Percentiles rank a stretch among this genome's conserved stretches.
These are phyloP conservation scores for Mycena latifolia DNA, from an alignment of 768 basidiomycete genomes.

Conservation along the genomic window DNA sequence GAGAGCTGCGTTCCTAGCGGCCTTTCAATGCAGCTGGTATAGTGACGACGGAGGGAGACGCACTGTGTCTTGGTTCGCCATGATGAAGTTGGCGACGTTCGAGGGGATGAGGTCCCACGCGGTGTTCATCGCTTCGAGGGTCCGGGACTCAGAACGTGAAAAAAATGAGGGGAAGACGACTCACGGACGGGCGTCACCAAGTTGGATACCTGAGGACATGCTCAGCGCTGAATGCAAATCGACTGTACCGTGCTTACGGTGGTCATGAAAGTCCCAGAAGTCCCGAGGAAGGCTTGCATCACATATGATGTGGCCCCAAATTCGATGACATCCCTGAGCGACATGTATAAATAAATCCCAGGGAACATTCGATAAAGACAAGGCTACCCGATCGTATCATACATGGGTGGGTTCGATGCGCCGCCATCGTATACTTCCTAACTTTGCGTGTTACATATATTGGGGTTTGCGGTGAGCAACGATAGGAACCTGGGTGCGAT, in stretches of 20 bases:
- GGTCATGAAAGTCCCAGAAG: conserved; percentile 27
- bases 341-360: conserved; percentile 9
- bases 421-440: conserved; percentile 30
- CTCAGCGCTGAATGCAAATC: conserved; percentile 18
- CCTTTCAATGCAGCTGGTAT: conserved; percentile 4
- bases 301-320: conserved; percentile 24
- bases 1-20: conserved; percentile 24
- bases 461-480: conserved; percentile 6
- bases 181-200: conserved; percentile 24
- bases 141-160: conserved; percentile 8
- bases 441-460: conserved; percentile 3
- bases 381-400: conserved; percentile 27
- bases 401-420: conserved; percentile 24
- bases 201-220: conserved; percentile 21
- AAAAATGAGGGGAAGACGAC: conserved; percentile 8
- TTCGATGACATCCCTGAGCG: conserved; percentile 29
- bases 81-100: conserved; percentile 27
- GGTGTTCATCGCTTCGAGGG: conserved; percentile 25
- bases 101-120: conserved; percentile 28
- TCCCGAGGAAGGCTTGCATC: conserved; percentile 27
- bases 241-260: conserved; percentile 18
- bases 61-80: conserved; percentile 30
- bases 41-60: conserved; percentile 6
- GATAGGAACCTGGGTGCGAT: conserved; percentile 25
- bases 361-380: conserved; percentile 6